These are phyloP conservation scores for Quercus tomentella DNA, from an alignment of 331 rosid genomes.

Conservation along the genomic window DNA sequence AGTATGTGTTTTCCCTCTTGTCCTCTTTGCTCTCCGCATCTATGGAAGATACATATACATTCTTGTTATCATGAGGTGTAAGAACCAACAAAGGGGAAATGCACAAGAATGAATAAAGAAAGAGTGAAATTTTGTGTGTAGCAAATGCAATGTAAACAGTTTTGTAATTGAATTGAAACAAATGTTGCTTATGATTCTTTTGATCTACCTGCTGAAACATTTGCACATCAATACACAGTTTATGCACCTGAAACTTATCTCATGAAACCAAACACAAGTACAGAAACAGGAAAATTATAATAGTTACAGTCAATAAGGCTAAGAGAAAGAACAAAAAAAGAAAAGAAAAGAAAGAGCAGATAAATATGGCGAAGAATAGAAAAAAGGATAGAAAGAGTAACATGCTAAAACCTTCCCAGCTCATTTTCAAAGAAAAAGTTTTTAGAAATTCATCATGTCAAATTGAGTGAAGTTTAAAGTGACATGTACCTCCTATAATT, in stretches of 20 bases:
- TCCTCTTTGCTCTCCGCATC: conserved; percentile 38
- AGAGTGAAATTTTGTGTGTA: conserved; percentile 45
- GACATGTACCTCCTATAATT: not conserved
- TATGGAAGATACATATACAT: conserved; percentile 38
- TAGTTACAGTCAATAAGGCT: not conserved
- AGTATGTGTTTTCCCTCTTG: conserved; percentile 13
- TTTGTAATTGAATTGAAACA: conserved; percentile 47
- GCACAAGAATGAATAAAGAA: conserved; percentile 50
- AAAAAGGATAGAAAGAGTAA: not conserved
- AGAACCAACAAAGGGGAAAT: conserved; percentile 29
- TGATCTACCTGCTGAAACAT: not conserved
- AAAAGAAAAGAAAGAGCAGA: not conserved
- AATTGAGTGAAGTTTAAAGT: not conserved
- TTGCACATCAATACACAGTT: conserved; percentile 16
- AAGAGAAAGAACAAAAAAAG: not conserved
- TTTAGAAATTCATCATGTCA: not conserved
- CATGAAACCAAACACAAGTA: not conserved
- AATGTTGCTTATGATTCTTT: conserved; percentile 27
- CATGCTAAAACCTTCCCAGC: not conserved
- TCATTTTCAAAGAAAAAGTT: not conserved
- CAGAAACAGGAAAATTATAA: not conserved
- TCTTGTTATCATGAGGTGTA: conserved; percentile 37
- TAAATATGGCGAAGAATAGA: not conserved
- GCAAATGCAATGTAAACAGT: conserved; percentile 44
- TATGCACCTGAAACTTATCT: conserved; percentile 12